These are phyloP conservation scores for Xylariaceae sp. DNA, from an alignment of 2,329 filamentous ascomycete species.

Conservation along the genomic window DNA sequence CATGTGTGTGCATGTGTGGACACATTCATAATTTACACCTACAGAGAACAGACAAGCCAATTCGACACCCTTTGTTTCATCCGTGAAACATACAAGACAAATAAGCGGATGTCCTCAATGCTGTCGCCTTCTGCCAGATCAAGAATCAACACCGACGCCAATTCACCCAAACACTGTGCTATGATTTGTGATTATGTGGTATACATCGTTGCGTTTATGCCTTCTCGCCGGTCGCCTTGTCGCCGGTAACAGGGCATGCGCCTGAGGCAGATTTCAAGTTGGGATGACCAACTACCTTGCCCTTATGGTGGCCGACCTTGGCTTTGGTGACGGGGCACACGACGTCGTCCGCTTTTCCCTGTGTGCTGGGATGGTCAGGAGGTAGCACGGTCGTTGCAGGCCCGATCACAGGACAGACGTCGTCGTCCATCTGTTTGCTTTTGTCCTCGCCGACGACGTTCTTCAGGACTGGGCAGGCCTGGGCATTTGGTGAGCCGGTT, in stretches of 20 bases:
- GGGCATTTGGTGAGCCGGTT: conserved; percentile 32
- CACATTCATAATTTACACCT: not conserved
- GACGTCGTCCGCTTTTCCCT: conserved; percentile 25
- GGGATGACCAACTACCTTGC: conserved; percentile 35
- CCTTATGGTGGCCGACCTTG: conserved; percentile 39
- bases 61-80: not conserved
- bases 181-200: not conserved
- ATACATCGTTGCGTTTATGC: not conserved
- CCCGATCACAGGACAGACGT: conserved; percentile 39
- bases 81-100: not conserved
- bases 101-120: not conserved
- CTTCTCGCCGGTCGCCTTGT: conserved; percentile 23
- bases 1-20: too few relatives aligned
- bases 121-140: not conserved
- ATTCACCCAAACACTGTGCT: not conserved
- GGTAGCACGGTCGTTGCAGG: conserved; percentile 39
- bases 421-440: conserved; percentile 38
- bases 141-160: not conserved
- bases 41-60: not conserved
- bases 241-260: conserved; percentile 38
- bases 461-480: conserved; percentile 35
- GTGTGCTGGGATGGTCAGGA: conserved; percentile 36
- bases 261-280: conserved; percentile 29
- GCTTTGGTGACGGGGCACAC: conserved; percentile 41
- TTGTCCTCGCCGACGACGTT: conserved; percentile 34